Evolutionary conservation across 2,329 filamentous ascomycete genomes (phyloP), one percentile per base, ranked within the genome.

Genomic region (Lachnellula arida): DNA sequence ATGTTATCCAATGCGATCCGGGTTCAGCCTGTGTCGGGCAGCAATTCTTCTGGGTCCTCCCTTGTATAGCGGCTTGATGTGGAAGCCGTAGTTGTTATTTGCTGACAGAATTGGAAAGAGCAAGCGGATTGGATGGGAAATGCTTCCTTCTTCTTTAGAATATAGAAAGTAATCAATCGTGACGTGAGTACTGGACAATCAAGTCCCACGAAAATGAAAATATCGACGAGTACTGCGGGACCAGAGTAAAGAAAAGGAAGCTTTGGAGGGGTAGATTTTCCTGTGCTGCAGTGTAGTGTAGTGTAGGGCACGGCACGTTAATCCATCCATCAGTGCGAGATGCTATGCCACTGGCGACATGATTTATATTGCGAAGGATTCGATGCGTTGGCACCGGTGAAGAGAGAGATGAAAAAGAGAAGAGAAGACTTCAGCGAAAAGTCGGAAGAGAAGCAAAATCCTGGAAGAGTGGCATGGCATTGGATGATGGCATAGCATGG

Each of bases 1-100:
- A 3, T 42, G 17, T 40, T 15, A 34, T 17, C 22, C 8, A n/a
- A 53, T 17, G 22, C 48, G 42, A 28, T 32, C 57, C 54, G 58
- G 59, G 52, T 62, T 64, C 63, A 64, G 62, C 62, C 60, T 63
- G 59, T 62, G 59, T 67, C 60, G 65, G 63, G 65, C 63, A 68
- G 63, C 60, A 65, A 67, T 63, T 55, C 55, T 57, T 28, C 62
- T 48, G 55, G 55, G 58, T 40, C 39, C 19, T 46, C 50, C 48
- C 53, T 60, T 58, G 52, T 57, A 53, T 28, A 9, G 49, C 53
- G 43, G 42, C 42, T 44, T 17, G 42, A 11, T 44, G 1, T 44
- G 19, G 19, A n/a, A 17, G 37, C 17, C 37, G 14, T n/a, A n/a
- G 42, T 17, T 4, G 6, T 19, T 3, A n/a, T 40, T 44, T n/a